Evolutionary conservation across 306 rosid genomes (phyloP).

Genomic region (Medicago lupulina): DNA sequence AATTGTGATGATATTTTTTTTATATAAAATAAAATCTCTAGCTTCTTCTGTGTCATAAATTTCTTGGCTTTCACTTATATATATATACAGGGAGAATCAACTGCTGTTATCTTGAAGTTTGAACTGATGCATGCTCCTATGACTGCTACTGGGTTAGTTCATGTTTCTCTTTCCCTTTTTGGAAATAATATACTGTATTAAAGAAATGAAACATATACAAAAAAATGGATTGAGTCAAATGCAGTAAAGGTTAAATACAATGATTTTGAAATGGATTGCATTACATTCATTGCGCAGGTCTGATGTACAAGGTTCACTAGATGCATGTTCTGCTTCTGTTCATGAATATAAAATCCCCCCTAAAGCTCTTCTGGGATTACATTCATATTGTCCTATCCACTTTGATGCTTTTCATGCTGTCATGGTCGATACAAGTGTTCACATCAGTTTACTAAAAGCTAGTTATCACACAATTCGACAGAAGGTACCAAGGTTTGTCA

Average conservation of each 20-base stretch:
- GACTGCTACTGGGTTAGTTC: conserved; percentile 67
- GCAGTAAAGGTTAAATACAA: neutral
- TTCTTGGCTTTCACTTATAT: conserved; percentile 34
- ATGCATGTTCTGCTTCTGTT: conserved; percentile 68
- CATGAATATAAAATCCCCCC: conserved; percentile 93
- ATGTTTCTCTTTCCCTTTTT: conserved; percentile 21
- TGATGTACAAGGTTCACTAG: conserved; percentile 65
- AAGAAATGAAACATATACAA: conserved; percentile 16
- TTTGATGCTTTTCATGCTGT: conserved; percentile 91
- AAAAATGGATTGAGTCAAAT: neutral
- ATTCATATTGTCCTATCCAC: conserved; percentile 89
- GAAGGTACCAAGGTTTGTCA: conserved; percentile 87
- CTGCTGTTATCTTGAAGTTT: conserved; percentile 85
- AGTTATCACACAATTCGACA: conserved; percentile 49
- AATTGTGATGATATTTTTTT: no score
- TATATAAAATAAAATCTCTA: no score
- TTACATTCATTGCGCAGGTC: conserved; percentile 56
- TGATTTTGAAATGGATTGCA: conserved; percentile 19
- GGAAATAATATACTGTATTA: conserved; percentile 6
- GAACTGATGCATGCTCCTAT: conserved; percentile 84
- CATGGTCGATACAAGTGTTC: conserved; percentile 82
- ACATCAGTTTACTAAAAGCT: conserved; percentile 76
- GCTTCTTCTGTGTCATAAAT: neutral
- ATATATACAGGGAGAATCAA: conserved; percentile 67
- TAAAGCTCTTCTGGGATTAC: conserved; percentile 87